Conservation (phyloP, 1,284 basidiomycete genomes). For the Naganishia cerealis region DNA sequence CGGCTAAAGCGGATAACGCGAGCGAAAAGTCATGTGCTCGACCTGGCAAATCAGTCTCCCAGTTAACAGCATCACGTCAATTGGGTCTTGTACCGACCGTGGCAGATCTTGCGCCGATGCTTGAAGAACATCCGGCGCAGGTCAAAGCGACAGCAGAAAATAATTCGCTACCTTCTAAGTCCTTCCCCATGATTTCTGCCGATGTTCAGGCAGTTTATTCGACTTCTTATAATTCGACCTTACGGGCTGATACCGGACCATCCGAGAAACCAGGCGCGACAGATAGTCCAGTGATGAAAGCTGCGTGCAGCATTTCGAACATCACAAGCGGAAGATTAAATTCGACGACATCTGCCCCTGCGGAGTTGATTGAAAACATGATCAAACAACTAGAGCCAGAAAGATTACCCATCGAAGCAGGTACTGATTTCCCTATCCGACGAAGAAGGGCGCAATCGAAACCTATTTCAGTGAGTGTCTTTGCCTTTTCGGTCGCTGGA, state of each 20-base stretch:
- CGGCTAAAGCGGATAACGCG: background rate
- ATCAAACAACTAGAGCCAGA: constrained; percentile 17
- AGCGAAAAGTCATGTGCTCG: background rate
- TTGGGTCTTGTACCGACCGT: constrained; percentile 26
- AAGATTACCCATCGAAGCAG: background rate
- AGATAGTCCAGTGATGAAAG: background rate
- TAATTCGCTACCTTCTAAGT: constrained; percentile 9
- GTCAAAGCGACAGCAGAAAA: background rate
- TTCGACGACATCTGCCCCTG: constrained; percentile 10
- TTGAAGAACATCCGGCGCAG: background rate
- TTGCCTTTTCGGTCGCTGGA: background rate
- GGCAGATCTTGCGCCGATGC: constrained; percentile 1
- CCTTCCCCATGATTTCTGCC: background rate
- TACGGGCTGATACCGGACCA: constrained; percentile 12
- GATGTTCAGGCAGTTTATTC: background rate
- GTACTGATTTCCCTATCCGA: constrained; percentile 1
- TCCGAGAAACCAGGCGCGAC: background rate
- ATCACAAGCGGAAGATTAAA: constrained; percentile 1
- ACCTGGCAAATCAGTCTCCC: background rate
- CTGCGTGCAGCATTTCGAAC: background rate
- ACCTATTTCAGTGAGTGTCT: constrained; percentile 11
- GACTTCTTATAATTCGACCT: background rate
- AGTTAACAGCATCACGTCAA: constrained; percentile 14
- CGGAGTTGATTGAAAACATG: constrained; percentile 13
- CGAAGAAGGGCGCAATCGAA: constrained; percentile 10